Evolutionary conservation across 768 basidiomycete genomes (phyloP).

Genomic region (Sutorius australiensis): DNA sequence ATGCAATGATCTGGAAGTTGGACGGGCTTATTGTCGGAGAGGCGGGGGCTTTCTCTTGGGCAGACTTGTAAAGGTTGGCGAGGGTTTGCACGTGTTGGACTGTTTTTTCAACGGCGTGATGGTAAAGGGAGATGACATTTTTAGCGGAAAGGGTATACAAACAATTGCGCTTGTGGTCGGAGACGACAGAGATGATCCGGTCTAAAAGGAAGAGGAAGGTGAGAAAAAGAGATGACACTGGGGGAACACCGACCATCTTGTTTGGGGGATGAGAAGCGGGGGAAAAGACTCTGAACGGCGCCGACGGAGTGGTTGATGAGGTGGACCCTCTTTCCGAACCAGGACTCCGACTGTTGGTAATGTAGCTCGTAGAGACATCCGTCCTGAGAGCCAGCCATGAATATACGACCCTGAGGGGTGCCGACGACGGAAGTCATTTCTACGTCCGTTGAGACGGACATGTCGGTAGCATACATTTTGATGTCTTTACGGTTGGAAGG

Average conservation of each 20-base stretch:
- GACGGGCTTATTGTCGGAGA: constrained; percentile 68
- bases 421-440: constrained; percentile 85
- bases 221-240: background rate
- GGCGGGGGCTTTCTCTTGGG: constrained; percentile 78
- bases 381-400: constrained; percentile 83
- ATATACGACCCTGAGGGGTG: constrained; percentile 79
- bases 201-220: constrained; percentile 41
- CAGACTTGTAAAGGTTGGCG: constrained; percentile 68
- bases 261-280: constrained; percentile 61
- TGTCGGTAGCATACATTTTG: constrained; percentile 87
- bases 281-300: constrained; percentile 73
- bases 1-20: constrained; percentile 62
- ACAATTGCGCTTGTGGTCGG: constrained; percentile 65
- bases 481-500: constrained; percentile 61
- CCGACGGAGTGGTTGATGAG: constrained; percentile 86
- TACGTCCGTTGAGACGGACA: constrained; percentile 71
- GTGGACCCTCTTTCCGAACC: constrained; percentile 86
- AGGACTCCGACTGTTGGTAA: constrained; percentile 86
- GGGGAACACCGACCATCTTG: constrained; percentile 54
- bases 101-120: constrained; percentile 57
- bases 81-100: constrained; percentile 72
- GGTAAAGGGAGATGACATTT: constrained; percentile 63
- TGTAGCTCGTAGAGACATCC: constrained; percentile 89
- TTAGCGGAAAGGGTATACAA: constrained; percentile 75
- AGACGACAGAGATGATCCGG: constrained; percentile 62